Conservation (phyloP, 2,329 filamentous ascomycete species). For the Gaeumannomyces sp. region DNA sequence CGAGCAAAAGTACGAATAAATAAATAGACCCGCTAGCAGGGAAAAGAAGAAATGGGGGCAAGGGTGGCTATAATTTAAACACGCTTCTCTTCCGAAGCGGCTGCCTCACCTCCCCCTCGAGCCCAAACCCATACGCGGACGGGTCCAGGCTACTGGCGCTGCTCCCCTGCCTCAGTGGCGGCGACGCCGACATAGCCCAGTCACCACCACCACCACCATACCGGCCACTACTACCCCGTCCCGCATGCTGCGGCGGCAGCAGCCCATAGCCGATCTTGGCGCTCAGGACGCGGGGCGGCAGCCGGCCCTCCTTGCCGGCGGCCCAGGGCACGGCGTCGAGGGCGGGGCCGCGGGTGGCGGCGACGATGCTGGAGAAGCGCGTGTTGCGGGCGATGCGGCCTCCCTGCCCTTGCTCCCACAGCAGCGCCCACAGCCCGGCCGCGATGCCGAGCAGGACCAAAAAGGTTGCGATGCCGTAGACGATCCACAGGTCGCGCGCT, state of each 20-base stretch:
- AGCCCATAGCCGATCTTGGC: conserved; percentile 20
- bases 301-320: conserved; percentile 11
- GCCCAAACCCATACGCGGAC: conserved; percentile 5
- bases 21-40: no score
- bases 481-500: conserved; percentile 27
- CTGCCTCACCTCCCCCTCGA: conserved; percentile 7
- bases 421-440: conserved; percentile 28
- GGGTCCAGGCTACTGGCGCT: not conserved
- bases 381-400: conserved; percentile 31
- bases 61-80: not conserved
- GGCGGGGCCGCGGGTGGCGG: conserved; percentile 33
- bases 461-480: conserved; percentile 21
- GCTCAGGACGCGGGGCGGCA: conserved; percentile 18
- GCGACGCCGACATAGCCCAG: not conserved
- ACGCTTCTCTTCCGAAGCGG: not conserved
- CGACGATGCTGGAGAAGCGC: conserved; percentile 34
- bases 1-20: no score
- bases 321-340: conserved; percentile 28
- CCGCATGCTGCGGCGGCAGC: not conserved
- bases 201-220: not conserved
- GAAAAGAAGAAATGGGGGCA: no score
- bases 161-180: not conserved
- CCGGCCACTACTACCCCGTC: not conserved
- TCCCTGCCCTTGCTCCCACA: conserved; percentile 26
- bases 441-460: conserved; percentile 22